phyloP scores from a whole-genome alignment of 495 filamentous ascomycete genomes.

The Tuber magnatum region DNA sequence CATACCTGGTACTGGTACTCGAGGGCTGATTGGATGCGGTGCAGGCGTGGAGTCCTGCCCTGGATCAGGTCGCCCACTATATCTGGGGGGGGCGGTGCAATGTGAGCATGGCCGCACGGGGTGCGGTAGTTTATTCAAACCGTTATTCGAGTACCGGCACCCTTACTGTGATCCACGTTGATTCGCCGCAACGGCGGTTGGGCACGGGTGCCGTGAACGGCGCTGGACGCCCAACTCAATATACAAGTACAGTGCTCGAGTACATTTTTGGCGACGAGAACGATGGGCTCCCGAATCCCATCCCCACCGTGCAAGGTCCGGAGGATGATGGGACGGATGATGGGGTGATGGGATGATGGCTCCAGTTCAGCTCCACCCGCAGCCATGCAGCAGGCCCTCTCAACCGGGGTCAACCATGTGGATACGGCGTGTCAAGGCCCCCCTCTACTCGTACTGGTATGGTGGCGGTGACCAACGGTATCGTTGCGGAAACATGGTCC shows the following conservation, averaged over 20 bases:
- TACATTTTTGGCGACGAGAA: neutral
- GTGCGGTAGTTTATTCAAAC: neutral
- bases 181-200: neutral
- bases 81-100: neutral
- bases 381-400: neutral
- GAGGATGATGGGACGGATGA: too few relatives aligned
- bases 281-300: neutral
- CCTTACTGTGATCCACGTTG: neutral
- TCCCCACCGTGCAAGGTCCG: neutral
- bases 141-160: neutral
- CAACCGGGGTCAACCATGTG: neutral
- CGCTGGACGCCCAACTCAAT: too few relatives aligned
- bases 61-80: neutral
- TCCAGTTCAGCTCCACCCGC: neutral
- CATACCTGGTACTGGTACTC: neutral
- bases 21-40: neutral
- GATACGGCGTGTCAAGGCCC: neutral
- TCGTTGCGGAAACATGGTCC: neutral
- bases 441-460: too few relatives aligned
- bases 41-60: neutral
- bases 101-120: neutral
- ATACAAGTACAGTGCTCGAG: too few relatives aligned
- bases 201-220: neutral
- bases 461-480: neutral
- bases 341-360: too few relatives aligned